Percentiles rank a stretch among this genome's conserved stretches.
Conservation (phyloP, 1,284 basidiomycete genomes). For the Melampsora larici-populina region DNA sequence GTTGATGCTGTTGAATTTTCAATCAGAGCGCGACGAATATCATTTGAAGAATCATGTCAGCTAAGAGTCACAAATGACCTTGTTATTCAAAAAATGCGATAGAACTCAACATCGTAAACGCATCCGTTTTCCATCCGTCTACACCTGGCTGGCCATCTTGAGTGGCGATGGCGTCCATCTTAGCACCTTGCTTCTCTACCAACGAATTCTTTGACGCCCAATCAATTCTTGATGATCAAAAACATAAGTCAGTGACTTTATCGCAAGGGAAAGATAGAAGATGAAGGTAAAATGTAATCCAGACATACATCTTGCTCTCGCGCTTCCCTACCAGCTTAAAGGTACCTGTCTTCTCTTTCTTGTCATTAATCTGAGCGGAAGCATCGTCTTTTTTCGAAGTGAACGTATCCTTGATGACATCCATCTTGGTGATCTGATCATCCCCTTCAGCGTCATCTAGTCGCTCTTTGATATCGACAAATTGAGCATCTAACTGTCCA, state of each 20-base stretch:
- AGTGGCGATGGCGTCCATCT: not conserved
- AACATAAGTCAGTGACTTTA: not conserved
- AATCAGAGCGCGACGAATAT: no score
- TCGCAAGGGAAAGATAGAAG: not conserved
- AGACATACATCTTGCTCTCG: slow-evolving; percentile 39
- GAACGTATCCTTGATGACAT: slow-evolving; percentile 40
- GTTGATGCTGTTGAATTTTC: no score
- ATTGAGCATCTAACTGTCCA: slow-evolving; percentile 51
- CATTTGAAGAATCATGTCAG: no score
- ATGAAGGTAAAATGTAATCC: not conserved
- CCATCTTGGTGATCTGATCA: slow-evolving; percentile 37
- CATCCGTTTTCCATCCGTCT: slow-evolving; percentile 37
- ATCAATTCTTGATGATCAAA: slow-evolving; percentile 21
- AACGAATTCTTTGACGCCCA: slow-evolving; percentile 41
- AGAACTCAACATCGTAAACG: slow-evolving; percentile 27
- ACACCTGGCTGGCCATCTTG: not conserved
- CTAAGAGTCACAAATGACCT: no score
- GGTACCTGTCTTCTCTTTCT: slow-evolving; percentile 39
- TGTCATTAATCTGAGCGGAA: slow-evolving; percentile 18
- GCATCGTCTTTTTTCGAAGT: slow-evolving; percentile 39
- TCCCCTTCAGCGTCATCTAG: slow-evolving; percentile 40
- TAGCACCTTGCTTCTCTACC: slow-evolving; percentile 38
- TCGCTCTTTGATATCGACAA: slow-evolving; percentile 38
- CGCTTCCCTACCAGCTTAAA: slow-evolving; percentile 41
- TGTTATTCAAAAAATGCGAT: not conserved